Evolutionary conservation across 148 eudicot genomes (phyloP).

Genomic region (Persicaria tinctoria): DNA sequence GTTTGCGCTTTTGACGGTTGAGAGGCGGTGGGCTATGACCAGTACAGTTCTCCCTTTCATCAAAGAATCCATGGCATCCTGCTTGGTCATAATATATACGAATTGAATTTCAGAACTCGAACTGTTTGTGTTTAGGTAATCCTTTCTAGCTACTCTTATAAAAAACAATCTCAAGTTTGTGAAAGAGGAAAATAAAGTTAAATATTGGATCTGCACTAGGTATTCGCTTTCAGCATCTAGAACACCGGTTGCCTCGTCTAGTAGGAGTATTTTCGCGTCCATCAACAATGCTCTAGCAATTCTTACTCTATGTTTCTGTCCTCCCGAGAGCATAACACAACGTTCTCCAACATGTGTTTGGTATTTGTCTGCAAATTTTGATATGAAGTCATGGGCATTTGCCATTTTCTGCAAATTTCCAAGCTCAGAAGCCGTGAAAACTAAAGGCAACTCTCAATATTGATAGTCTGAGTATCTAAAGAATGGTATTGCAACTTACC

Average conservation of each 20-base stretch:
- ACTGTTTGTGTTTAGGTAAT: not conserved
- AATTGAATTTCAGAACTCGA: not conserved
- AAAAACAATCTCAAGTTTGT: not conserved
- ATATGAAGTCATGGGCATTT: conserved; percentile 84
- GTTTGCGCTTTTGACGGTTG: conserved; percentile 84
- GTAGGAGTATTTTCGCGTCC: conserved; percentile 73
- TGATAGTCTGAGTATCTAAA: not conserved
- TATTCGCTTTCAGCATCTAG: conserved; percentile 93
- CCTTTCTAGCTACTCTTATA: too few relatives aligned
- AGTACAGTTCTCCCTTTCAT: conserved; percentile 93
- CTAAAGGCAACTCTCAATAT: not conserved
- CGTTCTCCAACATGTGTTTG: conserved; percentile 88
- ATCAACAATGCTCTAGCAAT: conserved; percentile 83
- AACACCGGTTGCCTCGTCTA: conserved; percentile 95
- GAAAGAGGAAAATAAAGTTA: not conserved
- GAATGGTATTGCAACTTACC: conserved; percentile 36
- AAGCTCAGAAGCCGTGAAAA: not conserved
- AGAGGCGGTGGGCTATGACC: conserved; percentile 92
- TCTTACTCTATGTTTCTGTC: conserved; percentile 88
- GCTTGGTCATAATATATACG: not conserved
- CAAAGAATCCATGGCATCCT: conserved; percentile 97
- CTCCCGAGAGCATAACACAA: conserved; percentile 85
- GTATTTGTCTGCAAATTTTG: conserved; percentile 78
- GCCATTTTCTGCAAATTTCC: conserved; percentile 75
- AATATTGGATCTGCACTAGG: conserved; percentile 60